phyloP scores from a whole-genome alignment of 2,329 filamentous ascomycete species.

The Didymosphaeria variabile region DNA sequence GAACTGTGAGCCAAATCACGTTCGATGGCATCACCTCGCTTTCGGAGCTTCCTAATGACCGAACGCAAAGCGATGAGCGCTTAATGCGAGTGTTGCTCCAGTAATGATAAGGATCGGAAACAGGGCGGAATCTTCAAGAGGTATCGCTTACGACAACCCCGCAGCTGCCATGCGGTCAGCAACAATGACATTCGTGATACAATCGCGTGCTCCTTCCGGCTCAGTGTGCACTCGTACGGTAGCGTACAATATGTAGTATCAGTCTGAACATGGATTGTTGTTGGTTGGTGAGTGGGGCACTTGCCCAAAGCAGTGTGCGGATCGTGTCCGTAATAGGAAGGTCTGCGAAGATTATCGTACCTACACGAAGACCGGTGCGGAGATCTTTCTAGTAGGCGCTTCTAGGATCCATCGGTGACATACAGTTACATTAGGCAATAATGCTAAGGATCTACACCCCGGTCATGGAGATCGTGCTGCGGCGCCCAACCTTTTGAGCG shows the following conservation, averaged over 20 bases:
- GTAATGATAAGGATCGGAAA: neutral
- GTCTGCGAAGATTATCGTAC: neutral
- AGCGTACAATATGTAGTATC: neutral
- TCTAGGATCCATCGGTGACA: neutral
- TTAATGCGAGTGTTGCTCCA: neutral
- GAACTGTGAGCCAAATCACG: neutral
- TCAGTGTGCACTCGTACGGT: neutral
- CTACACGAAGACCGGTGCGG: neutral
- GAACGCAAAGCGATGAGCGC: neutral
- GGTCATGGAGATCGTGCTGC: neutral
- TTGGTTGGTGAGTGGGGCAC: neutral
- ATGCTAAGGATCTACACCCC: neutral
- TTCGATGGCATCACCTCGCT: neutral
- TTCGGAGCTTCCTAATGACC: neutral
- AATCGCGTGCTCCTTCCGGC: neutral
- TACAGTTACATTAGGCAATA: neutral
- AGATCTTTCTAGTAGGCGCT: neutral
- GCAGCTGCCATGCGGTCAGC: neutral
- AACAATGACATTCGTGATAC: neutral
- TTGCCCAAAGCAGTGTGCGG: neutral
- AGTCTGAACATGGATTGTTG: neutral
- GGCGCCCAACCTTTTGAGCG: neutral
- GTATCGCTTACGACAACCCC: neutral
- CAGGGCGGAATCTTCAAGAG: neutral
- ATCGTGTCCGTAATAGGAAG: constrained; percentile 1